These are phyloP conservation scores for Lipomyces sp. DNA, from an alignment of 805 yeast species.

Conservation along the genomic window DNA sequence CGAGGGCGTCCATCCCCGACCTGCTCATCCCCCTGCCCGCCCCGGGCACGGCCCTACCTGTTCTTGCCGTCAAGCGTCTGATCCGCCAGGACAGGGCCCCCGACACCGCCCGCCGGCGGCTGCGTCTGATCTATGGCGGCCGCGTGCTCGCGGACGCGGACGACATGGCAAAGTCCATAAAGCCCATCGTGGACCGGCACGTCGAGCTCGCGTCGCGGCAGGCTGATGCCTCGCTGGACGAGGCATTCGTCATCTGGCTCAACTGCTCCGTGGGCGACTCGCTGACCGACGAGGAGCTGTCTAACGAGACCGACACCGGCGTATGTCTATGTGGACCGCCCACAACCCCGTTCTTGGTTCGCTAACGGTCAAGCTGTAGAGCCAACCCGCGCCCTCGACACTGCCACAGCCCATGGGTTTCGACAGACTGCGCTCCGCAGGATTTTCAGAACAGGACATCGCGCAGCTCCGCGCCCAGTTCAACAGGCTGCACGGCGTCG, in stretches of 20 bases:
- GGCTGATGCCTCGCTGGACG: constrained; percentile 25
- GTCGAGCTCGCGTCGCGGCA: background rate
- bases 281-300: constrained; percentile 52
- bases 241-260: constrained; percentile 49
- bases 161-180: constrained; percentile 52
- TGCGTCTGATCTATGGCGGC: constrained; percentile 68
- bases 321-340: constrained; percentile 1
- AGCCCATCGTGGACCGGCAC: constrained; percentile 30
- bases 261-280: constrained; percentile 78
- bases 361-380: too few species aligned
- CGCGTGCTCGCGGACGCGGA: constrained; percentile 57
- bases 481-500: constrained; percentile 48
- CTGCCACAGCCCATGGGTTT: constrained; percentile 76
- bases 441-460: constrained; percentile 77
- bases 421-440: constrained; percentile 77
- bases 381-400: constrained; percentile 51
- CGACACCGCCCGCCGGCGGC: constrained; percentile 45
- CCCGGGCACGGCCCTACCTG: constrained; percentile 38
- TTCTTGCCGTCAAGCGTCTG: constrained; percentile 43
- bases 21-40: constrained; percentile 40
- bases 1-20: constrained; percentile 45
- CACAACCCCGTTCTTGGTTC: too few species aligned
- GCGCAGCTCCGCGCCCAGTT: constrained; percentile 71
- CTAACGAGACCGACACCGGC: constrained; percentile 59
- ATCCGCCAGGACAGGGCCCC: constrained; percentile 43